A percentile compares a stretch with the other conserved stretches of the same genome.
These are phyloP conservation scores for Ophiocordyceps camponoti-saundersi DNA, from an alignment of 2,329 filamentous ascomycete species.

Conservation along the genomic window DNA sequence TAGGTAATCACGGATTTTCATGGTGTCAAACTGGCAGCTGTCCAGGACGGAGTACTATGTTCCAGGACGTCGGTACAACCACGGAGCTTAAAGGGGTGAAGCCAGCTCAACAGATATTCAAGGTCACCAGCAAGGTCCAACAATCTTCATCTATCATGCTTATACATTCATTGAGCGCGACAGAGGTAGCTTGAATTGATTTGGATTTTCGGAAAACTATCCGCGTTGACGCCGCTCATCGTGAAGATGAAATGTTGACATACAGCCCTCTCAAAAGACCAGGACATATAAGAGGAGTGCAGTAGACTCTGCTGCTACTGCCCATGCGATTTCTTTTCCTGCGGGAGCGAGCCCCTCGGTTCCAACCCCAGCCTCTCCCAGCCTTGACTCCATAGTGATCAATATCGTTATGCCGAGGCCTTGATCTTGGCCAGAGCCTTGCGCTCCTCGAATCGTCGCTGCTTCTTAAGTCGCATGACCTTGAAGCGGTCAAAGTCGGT, in stretches of 20 bases:
- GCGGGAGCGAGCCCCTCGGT: slow-evolving; percentile 17
- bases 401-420: slow-evolving; percentile 50
- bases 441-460: slow-evolving; percentile 94
- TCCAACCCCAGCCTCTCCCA: slow-evolving; percentile 19
- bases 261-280: slow-evolving; percentile 41
- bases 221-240: slow-evolving; percentile 52
- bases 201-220: slow-evolving; percentile 29
- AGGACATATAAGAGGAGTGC: slow-evolving; percentile 38
- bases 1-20: slow-evolving; percentile 17
- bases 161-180: background rate
- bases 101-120: background rate
- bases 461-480: slow-evolving; percentile 98
- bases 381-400: slow-evolving; percentile 14
- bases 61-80: background rate
- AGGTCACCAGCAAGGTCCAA: background rate
- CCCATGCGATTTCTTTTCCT: slow-evolving; percentile 14
- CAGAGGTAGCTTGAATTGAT: slow-evolving; percentile 19
- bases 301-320: slow-evolving; percentile 30
- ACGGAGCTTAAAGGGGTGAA: background rate
- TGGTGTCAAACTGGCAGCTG: background rate
- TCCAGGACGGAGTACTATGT: no score
- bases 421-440: slow-evolving; percentile 92
- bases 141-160: no score
- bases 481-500: slow-evolving; percentile 99
- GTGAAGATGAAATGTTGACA: slow-evolving; percentile 40